Base-by-base conservation (phyloP, 2,329 filamentous ascomycete genomes). In the Colletotrichum tabaci region DNA sequence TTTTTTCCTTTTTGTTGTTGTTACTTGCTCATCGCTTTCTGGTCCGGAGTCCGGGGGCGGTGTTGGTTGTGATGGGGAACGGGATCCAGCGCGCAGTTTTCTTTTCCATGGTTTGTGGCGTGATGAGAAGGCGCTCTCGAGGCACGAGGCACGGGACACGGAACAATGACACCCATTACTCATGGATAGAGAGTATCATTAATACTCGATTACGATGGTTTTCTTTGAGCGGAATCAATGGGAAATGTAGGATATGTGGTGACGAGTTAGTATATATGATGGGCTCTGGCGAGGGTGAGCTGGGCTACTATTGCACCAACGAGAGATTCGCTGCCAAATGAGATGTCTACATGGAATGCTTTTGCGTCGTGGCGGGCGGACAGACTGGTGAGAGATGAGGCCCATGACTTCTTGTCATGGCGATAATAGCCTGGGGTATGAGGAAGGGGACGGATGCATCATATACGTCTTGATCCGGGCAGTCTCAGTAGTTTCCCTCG, bases 141-240 rank as follows among this genome's bases (percentile, higher is more conserved):
- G 30, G 30, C 30, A 35, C 30, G 30, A 10, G 30, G 8, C 30
- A 35, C 55, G 9, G 50, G 64, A 57, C 15, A 71, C 12, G 50
- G 57, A 52, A 53, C 9, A 52, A 62, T 30, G 67, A 38, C 44
- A 67, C 18, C 40, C 23, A 46, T 53, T 9, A 44, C 44, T 40
- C 57, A 67, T 53, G 64, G 63, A 62, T 71, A 66, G 61, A 71
- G 64, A 57, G 57, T 61, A 71, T 8, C 50, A 67, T 58, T 62
- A 71, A 71, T 71, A 47, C 67, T 71, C 64, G 49, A 57, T 61
- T n/a, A 67, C 50, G 63, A 71, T 18, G 26, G 38, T 26, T 40
- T 61, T 42, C 23, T 40, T 61, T 50, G 21, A 6, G 26, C 8
- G 12, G 23, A 23, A 26, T 3, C 4, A n/a, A 26, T 23, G 21